These are phyloP conservation scores for Penicillium brasilianum DNA, from an alignment of 2,329 filamentous ascomycete genomes.

Conservation along the genomic window DNA sequence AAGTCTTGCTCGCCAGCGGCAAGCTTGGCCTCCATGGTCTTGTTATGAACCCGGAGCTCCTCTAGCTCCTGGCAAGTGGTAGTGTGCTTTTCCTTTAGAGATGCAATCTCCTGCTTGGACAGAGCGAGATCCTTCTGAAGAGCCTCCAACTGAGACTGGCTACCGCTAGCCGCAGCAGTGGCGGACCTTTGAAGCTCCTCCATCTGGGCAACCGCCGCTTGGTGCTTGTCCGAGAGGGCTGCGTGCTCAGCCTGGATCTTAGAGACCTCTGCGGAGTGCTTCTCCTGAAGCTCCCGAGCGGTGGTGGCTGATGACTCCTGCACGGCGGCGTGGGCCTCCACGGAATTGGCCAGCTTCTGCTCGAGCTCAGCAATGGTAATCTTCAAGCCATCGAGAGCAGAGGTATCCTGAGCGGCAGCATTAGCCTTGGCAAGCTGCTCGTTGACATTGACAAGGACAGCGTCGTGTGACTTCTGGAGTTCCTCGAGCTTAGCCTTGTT, in stretches of 20 bases:
- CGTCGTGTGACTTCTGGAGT: slow-evolving; percentile 44
- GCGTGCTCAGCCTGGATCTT: slow-evolving; percentile 50
- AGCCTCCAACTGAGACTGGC: slow-evolving; percentile 69
- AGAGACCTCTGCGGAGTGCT: slow-evolving; percentile 53
- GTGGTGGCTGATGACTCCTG: slow-evolving; percentile 47
- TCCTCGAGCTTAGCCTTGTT: slow-evolving; percentile 44
- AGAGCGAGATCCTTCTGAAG: slow-evolving; percentile 59
- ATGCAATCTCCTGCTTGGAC: slow-evolving; percentile 40
- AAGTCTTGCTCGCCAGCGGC: slow-evolving; percentile 42
- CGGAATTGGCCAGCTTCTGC: slow-evolving; percentile 65
- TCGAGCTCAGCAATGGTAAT: slow-evolving; percentile 60
- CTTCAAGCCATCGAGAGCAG: slow-evolving; percentile 45
- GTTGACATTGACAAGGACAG: slow-evolving; percentile 39
- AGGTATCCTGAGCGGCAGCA: slow-evolving; percentile 44
- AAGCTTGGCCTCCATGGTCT: slow-evolving; percentile 41
- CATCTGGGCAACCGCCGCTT: slow-evolving; percentile 58
- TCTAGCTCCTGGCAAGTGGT: slow-evolving; percentile 40
- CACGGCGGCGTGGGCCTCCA: slow-evolving; percentile 45
- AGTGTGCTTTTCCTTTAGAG: slow-evolving; percentile 39
- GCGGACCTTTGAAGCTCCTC: slow-evolving; percentile 80
- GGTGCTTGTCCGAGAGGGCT: slow-evolving; percentile 50
- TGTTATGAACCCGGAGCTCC: slow-evolving; percentile 35
- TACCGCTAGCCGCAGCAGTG: slow-evolving; percentile 76
- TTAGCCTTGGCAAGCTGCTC: slow-evolving; percentile 44
- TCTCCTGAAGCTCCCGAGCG: slow-evolving; percentile 32